Evolutionary conservation across 257 asterid species (phyloP).

Genomic region (Salvia miltiorrhiza): DNA sequence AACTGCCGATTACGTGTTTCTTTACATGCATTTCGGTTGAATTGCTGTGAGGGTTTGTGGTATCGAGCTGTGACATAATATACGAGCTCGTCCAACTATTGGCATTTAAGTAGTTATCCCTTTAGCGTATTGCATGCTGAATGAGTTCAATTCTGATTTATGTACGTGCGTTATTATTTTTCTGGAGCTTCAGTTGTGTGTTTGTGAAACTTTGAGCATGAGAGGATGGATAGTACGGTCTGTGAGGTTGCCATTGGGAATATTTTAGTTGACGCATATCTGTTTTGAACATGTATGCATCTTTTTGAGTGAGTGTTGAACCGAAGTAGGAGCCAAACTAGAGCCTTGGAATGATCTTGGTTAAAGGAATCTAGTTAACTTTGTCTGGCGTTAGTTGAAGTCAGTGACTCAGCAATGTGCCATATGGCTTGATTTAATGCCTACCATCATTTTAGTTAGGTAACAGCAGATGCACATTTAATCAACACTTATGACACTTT

Average conservation of each 20-base stretch:
- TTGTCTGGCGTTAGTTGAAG: slow-evolving; percentile 20
- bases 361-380: background rate
- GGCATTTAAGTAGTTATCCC: slow-evolving; percentile 19
- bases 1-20: slow-evolving; percentile 18
- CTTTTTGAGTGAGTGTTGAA: background rate
- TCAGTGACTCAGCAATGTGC: background rate
- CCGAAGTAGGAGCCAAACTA: too few relatives aligned
- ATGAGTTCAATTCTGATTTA: slow-evolving; percentile 22
- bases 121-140: slow-evolving; percentile 22
- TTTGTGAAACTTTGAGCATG: slow-evolving; percentile 11
- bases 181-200: slow-evolving; percentile 21
- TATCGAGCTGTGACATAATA: slow-evolving; percentile 21
- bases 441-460: background rate
- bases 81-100: slow-evolving; percentile 17
- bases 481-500: background rate
- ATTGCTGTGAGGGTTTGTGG: slow-evolving; percentile 25
- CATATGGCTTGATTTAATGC: slow-evolving; percentile 13
- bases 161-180: slow-evolving; percentile 7
- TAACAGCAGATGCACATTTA: slow-evolving; percentile 14
- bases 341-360: too few relatives aligned
- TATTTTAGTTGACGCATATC: background rate
- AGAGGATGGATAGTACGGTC: slow-evolving; percentile 1
- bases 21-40: slow-evolving; percentile 38
- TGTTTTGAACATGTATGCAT: background rate
- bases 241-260: slow-evolving; percentile 4